Conservation (phyloP, 2,329 filamentous ascomycete species). For the Penicillium thymicola region DNA sequence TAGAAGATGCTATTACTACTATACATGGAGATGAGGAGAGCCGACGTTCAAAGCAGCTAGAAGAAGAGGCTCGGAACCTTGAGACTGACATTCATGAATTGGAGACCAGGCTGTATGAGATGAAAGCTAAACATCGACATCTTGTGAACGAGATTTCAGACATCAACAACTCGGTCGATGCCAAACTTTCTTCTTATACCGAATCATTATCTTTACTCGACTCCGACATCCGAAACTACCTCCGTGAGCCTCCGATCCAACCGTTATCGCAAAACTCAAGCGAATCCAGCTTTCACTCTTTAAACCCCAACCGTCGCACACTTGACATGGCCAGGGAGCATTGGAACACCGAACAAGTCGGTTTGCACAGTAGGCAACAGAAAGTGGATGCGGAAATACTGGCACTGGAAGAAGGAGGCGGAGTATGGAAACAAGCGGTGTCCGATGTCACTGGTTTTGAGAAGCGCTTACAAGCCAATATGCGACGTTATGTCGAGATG, state of each 20-base stretch:
- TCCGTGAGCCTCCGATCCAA: constrained; percentile 46
- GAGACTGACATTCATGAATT: constrained; percentile 57
- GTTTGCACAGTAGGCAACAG: constrained; percentile 44
- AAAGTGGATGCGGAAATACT: constrained; percentile 52
- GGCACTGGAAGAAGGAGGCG: constrained; percentile 58
- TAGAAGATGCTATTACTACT: constrained; percentile 50
- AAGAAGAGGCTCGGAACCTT: constrained; percentile 50
- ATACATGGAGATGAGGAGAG: constrained; percentile 49
- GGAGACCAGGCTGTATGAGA: constrained; percentile 53
- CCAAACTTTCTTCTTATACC: constrained; percentile 58
- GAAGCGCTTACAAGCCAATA: constrained; percentile 30
- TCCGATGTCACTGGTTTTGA: constrained; percentile 53
- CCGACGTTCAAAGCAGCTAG: constrained; percentile 44
- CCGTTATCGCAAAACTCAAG: constrained; percentile 32
- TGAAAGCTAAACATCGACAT: constrained; percentile 54
- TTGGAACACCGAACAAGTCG: constrained; percentile 51
- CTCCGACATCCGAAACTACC: constrained; percentile 52
- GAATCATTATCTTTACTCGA: constrained; percentile 55
- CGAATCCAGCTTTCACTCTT: constrained; percentile 46
- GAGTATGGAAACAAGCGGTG: constrained; percentile 57
- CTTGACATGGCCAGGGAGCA: constrained; percentile 59
- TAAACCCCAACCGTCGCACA: constrained; percentile 57
- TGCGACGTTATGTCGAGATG: constrained; percentile 32
- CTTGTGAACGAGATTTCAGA: constrained; percentile 53
- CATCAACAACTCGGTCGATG: constrained; percentile 56